Percentiles rank a stretch among this genome's conserved stretches.
phyloP scores from a whole-genome alignment of 163 green algal genomes.

The Coccomyxa subellipsoidea region DNA sequence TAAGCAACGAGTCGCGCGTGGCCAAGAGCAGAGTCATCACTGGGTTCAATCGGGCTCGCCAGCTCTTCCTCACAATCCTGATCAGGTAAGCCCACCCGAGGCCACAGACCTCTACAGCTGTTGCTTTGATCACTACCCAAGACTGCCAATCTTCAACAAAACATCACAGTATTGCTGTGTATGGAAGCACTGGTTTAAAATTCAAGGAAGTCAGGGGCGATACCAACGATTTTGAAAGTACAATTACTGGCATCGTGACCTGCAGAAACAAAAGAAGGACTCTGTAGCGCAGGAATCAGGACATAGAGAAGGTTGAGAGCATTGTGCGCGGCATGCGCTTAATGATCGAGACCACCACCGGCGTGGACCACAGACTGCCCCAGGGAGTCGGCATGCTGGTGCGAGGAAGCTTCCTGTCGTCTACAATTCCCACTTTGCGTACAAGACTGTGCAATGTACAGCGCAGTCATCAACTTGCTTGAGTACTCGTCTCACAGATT shows the following conservation, averaged over 20 bases:
- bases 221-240: too few relatives aligned
- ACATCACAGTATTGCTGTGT: too few relatives aligned
- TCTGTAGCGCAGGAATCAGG: not conserved
- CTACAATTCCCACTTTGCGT: not conserved
- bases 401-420: not conserved
- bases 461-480: not conserved
- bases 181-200: too few relatives aligned
- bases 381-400: not conserved
- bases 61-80: not conserved
- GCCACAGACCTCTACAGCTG: too few relatives aligned
- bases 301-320: conserved; percentile 14
- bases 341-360: not conserved
- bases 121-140: too few relatives aligned
- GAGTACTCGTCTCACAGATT: not conserved
- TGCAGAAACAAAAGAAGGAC: too few relatives aligned
- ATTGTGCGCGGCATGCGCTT: conserved; percentile 16
- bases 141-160: too few relatives aligned
- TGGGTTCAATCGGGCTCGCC: conserved; percentile 7
- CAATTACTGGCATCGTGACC: too few relatives aligned
- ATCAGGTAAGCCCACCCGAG: conserved; percentile 4
- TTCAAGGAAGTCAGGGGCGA: too few relatives aligned
- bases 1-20: conserved; percentile 25
- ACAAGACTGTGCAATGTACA: not conserved
- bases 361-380: conserved; percentile 18
- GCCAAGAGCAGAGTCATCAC: conserved; percentile 1